Conservation (phyloP, 352 stramenopile species). For the Phytophthora podocarpi region DNA sequence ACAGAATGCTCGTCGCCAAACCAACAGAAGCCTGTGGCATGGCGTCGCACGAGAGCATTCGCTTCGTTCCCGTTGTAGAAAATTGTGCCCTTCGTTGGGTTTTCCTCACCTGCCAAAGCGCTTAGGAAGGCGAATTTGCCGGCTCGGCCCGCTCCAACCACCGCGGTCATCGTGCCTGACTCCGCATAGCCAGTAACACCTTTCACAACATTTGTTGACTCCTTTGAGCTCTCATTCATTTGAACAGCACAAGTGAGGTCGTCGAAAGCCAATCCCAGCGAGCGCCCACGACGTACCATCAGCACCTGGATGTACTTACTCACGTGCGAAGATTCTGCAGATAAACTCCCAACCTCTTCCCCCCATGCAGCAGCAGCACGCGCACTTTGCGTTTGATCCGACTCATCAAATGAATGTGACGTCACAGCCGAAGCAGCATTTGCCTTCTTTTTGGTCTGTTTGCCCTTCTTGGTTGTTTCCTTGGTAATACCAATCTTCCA, state of each 20-base stretch:
- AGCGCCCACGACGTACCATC: constrained; percentile 6
- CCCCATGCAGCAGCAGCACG: constrained; percentile 27
- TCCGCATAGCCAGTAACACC: constrained; percentile 25
- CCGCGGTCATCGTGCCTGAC: constrained; percentile 25
- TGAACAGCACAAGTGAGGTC: constrained; percentile 17
- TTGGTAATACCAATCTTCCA: neutral
- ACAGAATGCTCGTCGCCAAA: constrained; percentile 20
- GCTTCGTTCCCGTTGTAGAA: constrained; percentile 28
- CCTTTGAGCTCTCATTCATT: neutral
- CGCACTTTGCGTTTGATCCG: neutral
- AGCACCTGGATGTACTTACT: constrained; percentile 3
- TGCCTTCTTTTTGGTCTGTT: neutral
- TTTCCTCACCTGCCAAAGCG: constrained; percentile 16
- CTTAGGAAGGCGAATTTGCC: constrained; percentile 22
- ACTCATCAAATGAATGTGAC: neutral
- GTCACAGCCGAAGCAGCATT: neutral
- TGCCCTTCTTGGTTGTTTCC: neutral
- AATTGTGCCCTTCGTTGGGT: constrained; percentile 19
- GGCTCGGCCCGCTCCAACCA: constrained; percentile 19
- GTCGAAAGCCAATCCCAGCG: constrained; percentile 28
- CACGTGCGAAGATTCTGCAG: neutral
- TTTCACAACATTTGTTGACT: constrained; percentile 10
- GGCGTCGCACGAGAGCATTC: constrained; percentile 21
- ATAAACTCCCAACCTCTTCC: constrained; percentile 8
- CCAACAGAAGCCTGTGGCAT: constrained; percentile 32